Conservation (phyloP, 148 eudicot genomes). For the Spergularia bocconei region DNA sequence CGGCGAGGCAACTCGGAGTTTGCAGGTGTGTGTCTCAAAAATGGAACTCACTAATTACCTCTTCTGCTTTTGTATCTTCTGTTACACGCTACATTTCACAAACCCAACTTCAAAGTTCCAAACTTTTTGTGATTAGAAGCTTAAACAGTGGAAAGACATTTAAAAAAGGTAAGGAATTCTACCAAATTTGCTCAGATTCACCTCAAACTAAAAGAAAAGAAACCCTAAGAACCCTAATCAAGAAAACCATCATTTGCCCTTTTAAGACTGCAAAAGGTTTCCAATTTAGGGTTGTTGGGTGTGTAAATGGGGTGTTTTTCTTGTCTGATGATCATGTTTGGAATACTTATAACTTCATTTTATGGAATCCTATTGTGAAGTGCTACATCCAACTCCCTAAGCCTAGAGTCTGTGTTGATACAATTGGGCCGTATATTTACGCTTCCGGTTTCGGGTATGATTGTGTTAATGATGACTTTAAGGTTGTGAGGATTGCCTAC, state of each 20-base stretch:
- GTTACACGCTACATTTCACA: constrained; percentile 1
- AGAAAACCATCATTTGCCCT: neutral
- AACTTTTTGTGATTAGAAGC: constrained; percentile 3
- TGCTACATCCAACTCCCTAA: constrained; percentile 1
- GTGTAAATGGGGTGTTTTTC: constrained; percentile 9
- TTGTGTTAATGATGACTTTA: constrained; percentile 1
- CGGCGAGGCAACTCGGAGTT: constrained; percentile 7
- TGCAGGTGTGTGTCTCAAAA: constrained; percentile 9
- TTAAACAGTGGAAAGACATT: neutral
- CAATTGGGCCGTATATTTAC: constrained; percentile 11
- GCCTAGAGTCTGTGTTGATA: constrained; percentile 1
- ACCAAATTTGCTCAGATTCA: neutral
- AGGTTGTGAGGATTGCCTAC: constrained; percentile 2
- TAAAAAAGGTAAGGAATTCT: neutral
- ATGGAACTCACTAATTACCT: constrained; percentile 9
- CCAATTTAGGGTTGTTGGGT: constrained; percentile 10
- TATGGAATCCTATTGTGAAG: constrained; percentile 6
- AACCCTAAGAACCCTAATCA: neutral
- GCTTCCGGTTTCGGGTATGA: constrained; percentile 5
- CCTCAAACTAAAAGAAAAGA: neutral
- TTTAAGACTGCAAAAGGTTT: neutral
- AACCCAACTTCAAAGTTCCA: constrained; percentile 6
- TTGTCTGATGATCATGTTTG: neutral
- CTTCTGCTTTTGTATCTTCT: neutral
- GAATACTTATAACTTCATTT: constrained; percentile 1